These are phyloP conservation scores for Hortiboletus flavorubellus DNA, from an alignment of 768 basidiomycete genomes.

Conservation along the genomic window DNA sequence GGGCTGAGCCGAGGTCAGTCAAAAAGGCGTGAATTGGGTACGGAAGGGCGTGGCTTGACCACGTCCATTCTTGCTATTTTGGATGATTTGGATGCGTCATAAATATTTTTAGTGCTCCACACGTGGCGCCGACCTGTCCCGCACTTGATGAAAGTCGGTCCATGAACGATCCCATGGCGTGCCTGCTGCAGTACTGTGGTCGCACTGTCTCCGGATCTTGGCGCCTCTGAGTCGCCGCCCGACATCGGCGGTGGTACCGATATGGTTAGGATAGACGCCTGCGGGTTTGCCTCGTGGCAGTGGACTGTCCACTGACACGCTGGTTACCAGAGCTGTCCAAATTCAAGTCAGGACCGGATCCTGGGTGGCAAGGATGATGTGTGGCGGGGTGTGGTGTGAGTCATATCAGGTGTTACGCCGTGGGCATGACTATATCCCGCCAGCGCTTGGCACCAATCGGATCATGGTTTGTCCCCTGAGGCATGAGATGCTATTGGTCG, in stretches of 20 bases:
- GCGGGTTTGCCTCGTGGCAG: not conserved
- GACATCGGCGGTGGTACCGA: not conserved
- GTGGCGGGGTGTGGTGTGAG: not conserved
- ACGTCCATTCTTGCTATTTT: too few relatives aligned
- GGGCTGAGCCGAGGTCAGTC: not conserved
- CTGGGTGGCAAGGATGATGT: not conserved
- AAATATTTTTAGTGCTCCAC: too few relatives aligned
- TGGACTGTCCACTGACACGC: too few relatives aligned
- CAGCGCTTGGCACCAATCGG: not conserved
- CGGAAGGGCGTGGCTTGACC: too few relatives aligned
- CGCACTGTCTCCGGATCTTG: slow-evolving; percentile 4
- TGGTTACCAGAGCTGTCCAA: not conserved
- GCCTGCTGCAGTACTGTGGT: not conserved
- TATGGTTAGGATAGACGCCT: not conserved
- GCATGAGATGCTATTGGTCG: not conserved
- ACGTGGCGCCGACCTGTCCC: too few relatives aligned
- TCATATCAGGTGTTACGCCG: not conserved
- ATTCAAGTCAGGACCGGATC: not conserved
- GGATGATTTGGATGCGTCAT: too few relatives aligned
- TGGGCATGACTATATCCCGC: not conserved
- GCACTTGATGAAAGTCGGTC: not conserved
- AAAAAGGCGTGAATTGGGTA: not conserved
- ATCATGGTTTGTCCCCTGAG: not conserved
- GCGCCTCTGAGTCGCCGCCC: not conserved
- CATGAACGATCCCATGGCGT: too few relatives aligned